A percentile compares a stretch with the other conserved stretches of the same genome.
phyloP scores from a whole-genome alignment of 768 basidiomycete species.

The Rhizopogon salebrosus region DNA sequence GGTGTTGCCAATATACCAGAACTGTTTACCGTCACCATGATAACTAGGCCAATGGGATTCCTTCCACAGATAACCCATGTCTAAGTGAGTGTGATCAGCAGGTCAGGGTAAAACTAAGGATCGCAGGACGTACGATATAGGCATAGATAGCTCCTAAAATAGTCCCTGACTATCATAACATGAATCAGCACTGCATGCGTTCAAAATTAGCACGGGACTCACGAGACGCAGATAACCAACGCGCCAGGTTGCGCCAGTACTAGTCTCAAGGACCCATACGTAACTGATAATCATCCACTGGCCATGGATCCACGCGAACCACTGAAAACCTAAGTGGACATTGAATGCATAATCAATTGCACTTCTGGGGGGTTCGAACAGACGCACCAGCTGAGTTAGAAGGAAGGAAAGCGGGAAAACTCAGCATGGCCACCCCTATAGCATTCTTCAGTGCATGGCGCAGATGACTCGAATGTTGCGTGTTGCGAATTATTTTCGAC shows the following conservation, averaged over 20 bases:
- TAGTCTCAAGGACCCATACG: constrained; percentile 48
- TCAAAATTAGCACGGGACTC: constrained; percentile 4
- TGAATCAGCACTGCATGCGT: neutral
- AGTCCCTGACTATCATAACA: constrained; percentile 24
- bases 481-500: constrained; percentile 24
- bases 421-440: constrained; percentile 36
- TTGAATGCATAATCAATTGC: neutral
- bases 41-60: constrained; percentile 39
- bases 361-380: neutral
- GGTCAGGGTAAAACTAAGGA: neutral
- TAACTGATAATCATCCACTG: constrained; percentile 50
- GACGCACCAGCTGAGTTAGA: constrained; percentile 26
- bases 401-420: constrained; percentile 40
- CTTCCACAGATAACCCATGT: constrained; percentile 32
- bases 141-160: constrained; percentile 30
- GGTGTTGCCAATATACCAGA: neutral
- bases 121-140: constrained; percentile 21
- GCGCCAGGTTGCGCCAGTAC: constrained; percentile 47
- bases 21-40: constrained; percentile 31
- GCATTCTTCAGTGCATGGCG: constrained; percentile 44
- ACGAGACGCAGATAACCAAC: constrained; percentile 41
- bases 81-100: constrained; percentile 14
- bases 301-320: constrained; percentile 34
- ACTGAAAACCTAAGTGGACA: constrained; percentile 29
- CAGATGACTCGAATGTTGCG: constrained; percentile 37